Percentiles rank a stretch among this genome's conserved stretches.
phyloP scores from a whole-genome alignment of 805 yeast genomes.

The Isabelozyma pseudorhagii region DNA sequence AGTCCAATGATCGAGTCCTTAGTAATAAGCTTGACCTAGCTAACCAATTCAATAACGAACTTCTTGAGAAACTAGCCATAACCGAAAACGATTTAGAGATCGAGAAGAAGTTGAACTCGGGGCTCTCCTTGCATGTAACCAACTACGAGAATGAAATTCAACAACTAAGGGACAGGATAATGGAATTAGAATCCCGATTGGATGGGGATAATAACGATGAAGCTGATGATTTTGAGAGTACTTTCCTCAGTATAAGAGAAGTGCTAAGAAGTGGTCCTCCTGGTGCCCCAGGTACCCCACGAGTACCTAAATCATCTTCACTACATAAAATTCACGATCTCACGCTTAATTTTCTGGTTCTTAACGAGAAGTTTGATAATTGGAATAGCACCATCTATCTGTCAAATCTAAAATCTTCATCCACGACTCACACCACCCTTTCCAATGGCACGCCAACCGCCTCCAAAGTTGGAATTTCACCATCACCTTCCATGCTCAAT shows the following conservation, averaged over 20 bases:
- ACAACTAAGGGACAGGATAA: slow-evolving; percentile 11
- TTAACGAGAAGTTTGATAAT: slow-evolving; percentile 6
- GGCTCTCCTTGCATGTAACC: slow-evolving; percentile 22
- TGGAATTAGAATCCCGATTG: neutral
- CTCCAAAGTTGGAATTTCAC: slow-evolving; percentile 1
- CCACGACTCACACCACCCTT: neutral
- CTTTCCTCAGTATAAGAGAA: slow-evolving; percentile 23
- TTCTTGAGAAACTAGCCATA: slow-evolving; percentile 39
- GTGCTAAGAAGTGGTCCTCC: slow-evolving; percentile 26
- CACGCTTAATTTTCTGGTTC: slow-evolving; percentile 14
- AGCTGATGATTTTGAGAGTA: slow-evolving; percentile 11
- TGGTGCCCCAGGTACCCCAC: neutral
- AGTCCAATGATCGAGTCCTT: slow-evolving; percentile 33
- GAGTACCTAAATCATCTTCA: slow-evolving; percentile 24
- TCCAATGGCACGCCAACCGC: neutral
- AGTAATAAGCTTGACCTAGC: slow-evolving; percentile 29
- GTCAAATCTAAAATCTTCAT: neutral
- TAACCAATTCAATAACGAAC: slow-evolving; percentile 38
- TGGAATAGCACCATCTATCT: slow-evolving; percentile 3
- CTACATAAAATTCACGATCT: slow-evolving; percentile 29
- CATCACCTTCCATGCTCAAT: slow-evolving; percentile 6
- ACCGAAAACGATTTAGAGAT: slow-evolving; percentile 39
- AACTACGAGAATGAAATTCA: slow-evolving; percentile 29
- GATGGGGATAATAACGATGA: neutral
- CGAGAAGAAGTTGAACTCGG: slow-evolving; percentile 19